These are phyloP conservation scores for Candida qinlingensis DNA, from an alignment of 805 yeast genomes.

Conservation along the genomic window DNA sequence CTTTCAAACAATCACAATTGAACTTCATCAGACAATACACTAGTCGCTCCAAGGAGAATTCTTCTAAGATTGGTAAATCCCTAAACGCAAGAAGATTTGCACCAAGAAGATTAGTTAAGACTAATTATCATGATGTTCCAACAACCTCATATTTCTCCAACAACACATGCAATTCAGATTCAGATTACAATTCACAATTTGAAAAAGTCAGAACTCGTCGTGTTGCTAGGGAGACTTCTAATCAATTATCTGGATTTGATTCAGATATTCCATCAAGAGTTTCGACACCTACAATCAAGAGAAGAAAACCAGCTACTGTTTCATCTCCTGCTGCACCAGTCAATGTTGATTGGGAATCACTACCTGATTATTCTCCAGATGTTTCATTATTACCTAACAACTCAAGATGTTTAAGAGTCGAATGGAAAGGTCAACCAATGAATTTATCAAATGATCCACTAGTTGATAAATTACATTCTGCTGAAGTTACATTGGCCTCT, in stretches of 20 bases:
- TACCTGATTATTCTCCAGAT: conserved; percentile 84
- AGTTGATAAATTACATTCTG: conserved; percentile 73
- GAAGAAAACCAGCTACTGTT: conserved; percentile 37
- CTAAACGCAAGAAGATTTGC: conserved; percentile 18
- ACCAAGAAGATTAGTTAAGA: conserved; percentile 21
- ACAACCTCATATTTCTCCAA: conserved; percentile 17
- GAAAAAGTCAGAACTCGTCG: conserved; percentile 61
- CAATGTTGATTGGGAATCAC: conserved; percentile 57
- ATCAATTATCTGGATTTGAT: conserved; percentile 21
- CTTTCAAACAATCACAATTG: conserved; percentile 44
- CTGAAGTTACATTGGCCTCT: conserved; percentile 81
- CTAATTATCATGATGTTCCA: conserved; percentile 6
- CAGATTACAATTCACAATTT: conserved; percentile 27
- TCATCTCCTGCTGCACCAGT: conserved; percentile 40
- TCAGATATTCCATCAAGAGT: conserved; percentile 28
- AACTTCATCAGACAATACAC: conserved; percentile 48
- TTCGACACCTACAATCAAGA: conserved; percentile 30
- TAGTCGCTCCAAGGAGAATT: conserved; percentile 9
- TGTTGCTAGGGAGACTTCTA: conserved; percentile 36
- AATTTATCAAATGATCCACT: conserved; percentile 77
- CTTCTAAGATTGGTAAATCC: conserved; percentile 25
- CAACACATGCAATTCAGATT: conserved; percentile 30
- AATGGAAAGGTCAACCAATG: conserved; percentile 99
- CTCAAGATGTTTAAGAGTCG: conserved; percentile 72
- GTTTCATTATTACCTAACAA: conserved; percentile 60